Evolutionary conservation across 805 yeast species (phyloP), one percentile per base, ranked within the genome.

Genomic region (Metschnikowia similis): DNA sequence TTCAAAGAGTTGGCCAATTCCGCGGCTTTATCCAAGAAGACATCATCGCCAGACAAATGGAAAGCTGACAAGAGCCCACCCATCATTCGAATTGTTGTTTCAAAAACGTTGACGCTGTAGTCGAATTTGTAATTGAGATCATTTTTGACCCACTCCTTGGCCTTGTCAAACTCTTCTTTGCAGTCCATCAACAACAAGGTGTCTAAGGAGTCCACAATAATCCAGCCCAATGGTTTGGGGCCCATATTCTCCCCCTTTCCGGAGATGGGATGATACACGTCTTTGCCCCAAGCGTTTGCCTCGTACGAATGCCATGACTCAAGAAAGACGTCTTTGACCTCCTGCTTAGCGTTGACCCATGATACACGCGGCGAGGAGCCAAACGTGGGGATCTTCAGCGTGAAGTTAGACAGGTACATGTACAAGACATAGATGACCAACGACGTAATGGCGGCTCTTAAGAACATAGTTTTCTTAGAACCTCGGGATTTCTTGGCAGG

Each of bases 71-170:
- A 69, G n/a, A 91, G 72, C 0, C 97, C 97, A 40, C 97, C 97
- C 27, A 91, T 71, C 95, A 91, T 89, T 63, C 97, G 77, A 55
- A 89, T 90, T 6, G 97, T 89, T n/a, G 97, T 89, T 64, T 90
- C 97, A 67, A 91, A 91, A 6, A 89, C 84, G 62, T 85, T 89
- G 38, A 89, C 94, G 34, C 79, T 79, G 53, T 83, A 80, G 63
- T 89, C 87, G 57, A 87, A 80, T 57, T 83, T 81, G 63, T 88
- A 90, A 47, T 74, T 75, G 55, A 91, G 72, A 45, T 81, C 89
- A 49, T 83, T 70, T 43, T 77, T 75, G 44, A 91, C 85, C 96
- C 96, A 91, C 5, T 79, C 63, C 52, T 81, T 78, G 6, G 95
- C 91, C 29, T 79, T 75, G 35, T 65, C 66, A 31, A 86, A 71